These are phyloP conservation scores for Dentipellis sp. DNA, from an alignment of 768 basidiomycete species.

Conservation along the genomic window DNA sequence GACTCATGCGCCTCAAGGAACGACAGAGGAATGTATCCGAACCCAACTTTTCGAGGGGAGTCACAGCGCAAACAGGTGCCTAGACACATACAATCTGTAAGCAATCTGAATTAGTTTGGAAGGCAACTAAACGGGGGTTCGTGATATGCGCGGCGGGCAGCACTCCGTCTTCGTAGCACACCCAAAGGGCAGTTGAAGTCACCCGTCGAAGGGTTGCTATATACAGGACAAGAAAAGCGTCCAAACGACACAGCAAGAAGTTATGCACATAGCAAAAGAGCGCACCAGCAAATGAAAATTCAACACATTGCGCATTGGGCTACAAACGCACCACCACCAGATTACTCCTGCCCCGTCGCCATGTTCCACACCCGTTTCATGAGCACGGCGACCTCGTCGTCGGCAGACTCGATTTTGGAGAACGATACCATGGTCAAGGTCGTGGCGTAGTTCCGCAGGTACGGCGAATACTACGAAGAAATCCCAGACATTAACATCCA, in stretches of 20 bases:
- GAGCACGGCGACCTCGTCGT: constrained; percentile 46
- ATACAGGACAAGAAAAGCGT: too few species aligned
- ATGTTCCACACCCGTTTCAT: constrained; percentile 66
- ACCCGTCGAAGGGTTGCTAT: too few species aligned
- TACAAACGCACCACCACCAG: neutral
- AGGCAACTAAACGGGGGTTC: too few species aligned
- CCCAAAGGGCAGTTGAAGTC: too few species aligned
- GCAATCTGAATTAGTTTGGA: too few species aligned
- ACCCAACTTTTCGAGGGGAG: too few species aligned
- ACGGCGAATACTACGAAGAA: constrained; percentile 59
- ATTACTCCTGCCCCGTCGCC: constrained; percentile 48
- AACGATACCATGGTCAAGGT: constrained; percentile 67
- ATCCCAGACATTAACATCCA: neutral
- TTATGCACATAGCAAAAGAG: neutral
- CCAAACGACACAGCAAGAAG: neutral
- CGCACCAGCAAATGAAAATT: neutral
- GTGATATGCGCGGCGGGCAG: too few species aligned
- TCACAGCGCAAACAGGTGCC: too few species aligned
- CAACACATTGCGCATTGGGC: neutral
- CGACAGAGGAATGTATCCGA: too few species aligned
- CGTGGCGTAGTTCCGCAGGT: constrained; percentile 63
- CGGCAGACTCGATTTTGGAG: constrained; percentile 46
- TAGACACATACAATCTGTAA: too few species aligned
- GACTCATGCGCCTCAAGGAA: too few species aligned
- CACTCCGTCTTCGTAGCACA: too few species aligned